Base-by-base conservation (phyloP, 1,139 yeast genomes). In the Hyphopichia burtonii region DNA sequence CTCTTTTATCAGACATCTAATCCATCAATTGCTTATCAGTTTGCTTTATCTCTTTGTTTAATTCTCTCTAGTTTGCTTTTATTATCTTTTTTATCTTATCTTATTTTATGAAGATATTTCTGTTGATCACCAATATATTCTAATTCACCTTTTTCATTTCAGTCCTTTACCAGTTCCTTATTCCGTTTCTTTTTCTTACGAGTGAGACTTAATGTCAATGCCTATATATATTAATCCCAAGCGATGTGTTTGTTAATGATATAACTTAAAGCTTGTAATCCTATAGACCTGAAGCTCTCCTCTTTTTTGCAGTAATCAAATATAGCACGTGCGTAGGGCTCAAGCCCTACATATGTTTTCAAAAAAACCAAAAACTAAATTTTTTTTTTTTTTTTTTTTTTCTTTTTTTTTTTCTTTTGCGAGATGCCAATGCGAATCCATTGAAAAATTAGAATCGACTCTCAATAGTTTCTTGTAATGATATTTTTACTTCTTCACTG, bases 401-500 rank as follows among this genome's bases (percentile, higher is more conserved):
- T 27, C 12, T 27, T 27, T 27, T 27, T 27, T 27, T 27, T 27
- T 27, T 27, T 11, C 12, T 14, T 28, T 15, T 28, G 8, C 31
- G 15, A 3, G 8, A 28, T n/a, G 3, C 31, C 17, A 5, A 12
- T 14, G 11, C 27, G 12, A 15, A 17, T 19, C 34, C 36, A 37
- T 36, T 52, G 55, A 53, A 54, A 55, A 51, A 51, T 52, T 52
- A 45, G 42, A n/a, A 40, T 33, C 16, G 31, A 18, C 38, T 40
- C 34, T 33, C 40, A 31, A 34, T 40, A 32, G 34, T 34, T 39
- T n/a, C 15, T 14, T n/a, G 6, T n/a, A n/a, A 19, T 33, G 36
- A 20, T 33, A 19, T 36, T 40, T 48, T 46, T 50, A 51, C 50
- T 50, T 57, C 65, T 66, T 72, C 66, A 85, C 94, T 86, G 94